phyloP scores from a whole-genome alignment of 2,329 filamentous ascomycete species.

The Gnomoniopsis sp. region DNA sequence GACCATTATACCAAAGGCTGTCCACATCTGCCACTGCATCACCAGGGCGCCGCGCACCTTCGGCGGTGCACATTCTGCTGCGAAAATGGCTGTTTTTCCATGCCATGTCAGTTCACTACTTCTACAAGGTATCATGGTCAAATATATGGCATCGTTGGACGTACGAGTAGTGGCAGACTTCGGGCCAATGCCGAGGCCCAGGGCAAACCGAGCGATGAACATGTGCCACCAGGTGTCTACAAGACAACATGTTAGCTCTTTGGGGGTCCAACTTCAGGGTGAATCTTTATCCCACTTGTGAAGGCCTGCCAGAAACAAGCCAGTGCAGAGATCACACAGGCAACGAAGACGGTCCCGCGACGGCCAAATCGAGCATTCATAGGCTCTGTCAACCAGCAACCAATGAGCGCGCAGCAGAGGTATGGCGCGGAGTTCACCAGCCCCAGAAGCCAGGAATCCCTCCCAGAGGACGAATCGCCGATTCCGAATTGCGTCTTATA shows the following conservation, averaged over 20 bases:
- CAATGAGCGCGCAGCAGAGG: conserved; percentile 64
- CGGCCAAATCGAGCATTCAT: conserved; percentile 69
- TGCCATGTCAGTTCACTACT: neutral
- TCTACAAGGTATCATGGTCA: too few relatives aligned
- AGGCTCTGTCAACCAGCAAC: conserved; percentile 72
- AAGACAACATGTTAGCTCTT: conserved; percentile 17
- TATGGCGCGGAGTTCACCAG: conserved; percentile 60
- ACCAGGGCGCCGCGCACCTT: conserved; percentile 64
- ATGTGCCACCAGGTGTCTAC: conserved; percentile 58
- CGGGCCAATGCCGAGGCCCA: conserved; percentile 69
- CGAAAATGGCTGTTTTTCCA: conserved; percentile 56
- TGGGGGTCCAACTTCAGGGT: neutral
- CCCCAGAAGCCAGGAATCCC: conserved; percentile 50
- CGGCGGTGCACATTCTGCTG: conserved; percentile 64
- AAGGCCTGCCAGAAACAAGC: conserved; percentile 51
- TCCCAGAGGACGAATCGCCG: conserved; percentile 42
- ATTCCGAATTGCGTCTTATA: conserved; percentile 62
- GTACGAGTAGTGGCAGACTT: conserved; percentile 62
- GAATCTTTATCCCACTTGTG: conserved; percentile 24
- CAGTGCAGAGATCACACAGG: conserved; percentile 54
- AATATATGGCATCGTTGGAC: neutral
- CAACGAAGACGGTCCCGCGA: conserved; percentile 67
- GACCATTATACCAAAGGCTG: conserved; percentile 50
- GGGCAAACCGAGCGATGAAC: conserved; percentile 66
- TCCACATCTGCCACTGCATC: conserved; percentile 53